Evolutionary conservation across 805 yeast genomes (phyloP).

Genomic region (Saccharomyces mikatae): DNA sequence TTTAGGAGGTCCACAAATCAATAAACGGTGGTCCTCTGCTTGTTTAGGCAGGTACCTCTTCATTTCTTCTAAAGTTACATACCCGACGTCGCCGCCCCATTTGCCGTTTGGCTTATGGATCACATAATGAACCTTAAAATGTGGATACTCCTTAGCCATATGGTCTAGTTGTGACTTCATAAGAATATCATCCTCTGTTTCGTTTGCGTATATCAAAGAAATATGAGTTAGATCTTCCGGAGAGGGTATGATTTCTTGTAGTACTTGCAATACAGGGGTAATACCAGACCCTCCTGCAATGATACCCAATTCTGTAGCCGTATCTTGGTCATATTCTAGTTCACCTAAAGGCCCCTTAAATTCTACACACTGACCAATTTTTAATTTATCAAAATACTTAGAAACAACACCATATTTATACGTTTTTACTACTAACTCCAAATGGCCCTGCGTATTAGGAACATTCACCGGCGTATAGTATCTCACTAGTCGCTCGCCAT

Average conservation of each 20-base stretch:
- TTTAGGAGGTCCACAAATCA: conserved; percentile 69
- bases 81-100: conserved; percentile 60
- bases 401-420: conserved; percentile 67
- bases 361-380: conserved; percentile 56
- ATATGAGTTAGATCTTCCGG: conserved; percentile 58
- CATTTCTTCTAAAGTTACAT: conserved; percentile 52
- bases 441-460: conserved; percentile 60
- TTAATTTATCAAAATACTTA: conserved; percentile 52
- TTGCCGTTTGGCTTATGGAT: conserved; percentile 40
- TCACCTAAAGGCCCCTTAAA: conserved; percentile 78
- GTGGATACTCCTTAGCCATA: conserved; percentile 53
- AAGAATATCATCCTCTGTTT: conserved; percentile 68
- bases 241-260: conserved; percentile 60
- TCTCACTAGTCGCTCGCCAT: conserved; percentile 36
- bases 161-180: conserved; percentile 67
- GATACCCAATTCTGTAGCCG: conserved; percentile 56
- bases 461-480: conserved; percentile 74
- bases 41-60: conserved; percentile 45
- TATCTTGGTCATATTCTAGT: conserved; percentile 48
- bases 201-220: conserved; percentile 61
- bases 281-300: conserved; percentile 86
- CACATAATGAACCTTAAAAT: conserved; percentile 54
- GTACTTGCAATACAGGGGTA: conserved; percentile 80
- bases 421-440: conserved; percentile 70
- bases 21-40: conserved; percentile 41